Percentiles rank a stretch among this genome's conserved stretches.
These are phyloP conservation scores for Dendryphion nanum DNA, from an alignment of 2,329 filamentous ascomycete genomes.

Conservation along the genomic window DNA sequence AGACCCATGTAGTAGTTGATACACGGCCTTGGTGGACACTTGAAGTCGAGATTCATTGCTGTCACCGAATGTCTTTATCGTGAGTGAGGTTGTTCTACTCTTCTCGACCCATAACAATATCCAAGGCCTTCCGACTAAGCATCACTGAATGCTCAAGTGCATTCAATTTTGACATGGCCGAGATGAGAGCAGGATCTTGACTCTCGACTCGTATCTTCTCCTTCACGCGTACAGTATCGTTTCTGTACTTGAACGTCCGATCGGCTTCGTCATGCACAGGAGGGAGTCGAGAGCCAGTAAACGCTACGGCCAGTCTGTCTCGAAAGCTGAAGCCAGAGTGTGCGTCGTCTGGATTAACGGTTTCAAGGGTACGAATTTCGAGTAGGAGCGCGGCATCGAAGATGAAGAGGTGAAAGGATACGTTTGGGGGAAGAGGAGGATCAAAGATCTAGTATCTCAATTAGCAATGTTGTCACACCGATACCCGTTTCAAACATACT, in stretches of 20 bases:
- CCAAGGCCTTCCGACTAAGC: conserved; percentile 68
- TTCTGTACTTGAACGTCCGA: conserved; percentile 67
- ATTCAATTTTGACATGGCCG: conserved; percentile 77
- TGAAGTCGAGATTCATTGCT: too few relatives aligned
- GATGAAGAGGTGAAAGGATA: conserved; percentile 68
- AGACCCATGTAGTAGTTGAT: too few relatives aligned
- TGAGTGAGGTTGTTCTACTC: conserved; percentile 27
- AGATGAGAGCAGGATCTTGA: conserved; percentile 82
- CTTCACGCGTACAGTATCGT: conserved; percentile 75
- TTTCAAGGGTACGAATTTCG: conserved; percentile 69
- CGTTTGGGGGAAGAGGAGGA: conserved; percentile 60
- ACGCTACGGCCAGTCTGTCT: conserved; percentile 51
- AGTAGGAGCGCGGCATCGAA: conserved; percentile 57
- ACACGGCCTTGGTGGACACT: too few relatives aligned
- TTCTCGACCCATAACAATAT: conserved; percentile 72
- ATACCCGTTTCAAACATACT: conserved; percentile 46
- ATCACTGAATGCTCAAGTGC: conserved; percentile 73
- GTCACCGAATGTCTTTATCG: too few relatives aligned
- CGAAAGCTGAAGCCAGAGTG: conserved; percentile 53
- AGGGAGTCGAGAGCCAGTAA: conserved; percentile 42
- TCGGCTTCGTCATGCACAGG: conserved; percentile 65
- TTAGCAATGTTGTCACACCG: background rate
- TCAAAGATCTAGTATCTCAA: conserved; percentile 51
- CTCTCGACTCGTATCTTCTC: conserved; percentile 89
- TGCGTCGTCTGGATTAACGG: conserved; percentile 25